Conservation (phyloP, 148 eudicot genomes). For the Vaccinium macrocarpon region DNA sequence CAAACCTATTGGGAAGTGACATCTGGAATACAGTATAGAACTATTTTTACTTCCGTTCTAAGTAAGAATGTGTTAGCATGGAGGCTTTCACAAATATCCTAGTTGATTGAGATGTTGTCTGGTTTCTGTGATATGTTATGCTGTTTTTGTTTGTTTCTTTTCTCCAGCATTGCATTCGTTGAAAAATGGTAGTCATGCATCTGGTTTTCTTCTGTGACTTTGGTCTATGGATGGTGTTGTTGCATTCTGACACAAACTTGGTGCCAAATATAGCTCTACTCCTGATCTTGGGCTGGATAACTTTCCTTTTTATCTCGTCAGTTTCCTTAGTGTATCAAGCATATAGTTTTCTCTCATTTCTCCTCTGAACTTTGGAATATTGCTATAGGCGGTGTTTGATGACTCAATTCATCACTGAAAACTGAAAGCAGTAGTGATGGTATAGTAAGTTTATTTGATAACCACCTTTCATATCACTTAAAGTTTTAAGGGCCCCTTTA, state of each 20-base stretch:
- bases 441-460: neutral
- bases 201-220: conserved; percentile 5
- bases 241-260: neutral
- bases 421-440: neutral
- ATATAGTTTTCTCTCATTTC: neutral
- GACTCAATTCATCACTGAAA: neutral
- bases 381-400: neutral
- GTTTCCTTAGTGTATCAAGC: neutral
- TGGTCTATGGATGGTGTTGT: neutral
- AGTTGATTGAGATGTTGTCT: neutral
- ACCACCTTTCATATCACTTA: neutral
- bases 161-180: neutral
- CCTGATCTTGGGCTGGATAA: conserved; percentile 5
- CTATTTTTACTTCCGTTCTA: neutral
- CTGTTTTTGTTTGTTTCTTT: neutral
- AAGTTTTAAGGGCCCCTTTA: neutral
- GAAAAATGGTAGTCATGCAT: neutral
- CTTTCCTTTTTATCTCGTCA: neutral
- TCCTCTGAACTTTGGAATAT: neutral
- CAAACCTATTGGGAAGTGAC: neutral
- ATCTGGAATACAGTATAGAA: neutral
- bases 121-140: neutral
- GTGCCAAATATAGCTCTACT: neutral
- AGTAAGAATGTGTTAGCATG: neutral
- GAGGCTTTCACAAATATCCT: neutral